Evolutionary conservation across 2,329 filamentous ascomycete genomes (phyloP).

Genomic region (Cadophora sp.): DNA sequence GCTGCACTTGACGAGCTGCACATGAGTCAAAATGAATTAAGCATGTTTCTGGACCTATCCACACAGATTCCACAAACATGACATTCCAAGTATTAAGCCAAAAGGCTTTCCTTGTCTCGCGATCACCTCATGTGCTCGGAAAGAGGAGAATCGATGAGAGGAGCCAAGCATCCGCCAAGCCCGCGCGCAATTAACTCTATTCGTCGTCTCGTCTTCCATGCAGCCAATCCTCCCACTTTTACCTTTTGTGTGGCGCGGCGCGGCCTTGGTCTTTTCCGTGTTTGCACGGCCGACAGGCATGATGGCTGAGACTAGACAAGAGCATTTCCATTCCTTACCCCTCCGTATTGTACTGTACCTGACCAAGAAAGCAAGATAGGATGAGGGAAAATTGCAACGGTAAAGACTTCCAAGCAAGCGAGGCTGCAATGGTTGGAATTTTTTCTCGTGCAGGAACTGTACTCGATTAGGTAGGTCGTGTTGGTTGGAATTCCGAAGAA

Average conservation of each 20-base stretch:
- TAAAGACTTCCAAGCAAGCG: background rate
- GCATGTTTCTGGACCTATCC: background rate
- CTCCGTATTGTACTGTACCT: too few species aligned
- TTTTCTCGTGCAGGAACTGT: background rate
- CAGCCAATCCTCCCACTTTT: background rate
- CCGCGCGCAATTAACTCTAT: slow-evolving; percentile 13
- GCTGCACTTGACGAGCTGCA: slow-evolving; percentile 1
- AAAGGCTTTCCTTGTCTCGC: background rate
- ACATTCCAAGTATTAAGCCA: background rate
- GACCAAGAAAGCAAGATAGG: too few species aligned
- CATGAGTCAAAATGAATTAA: slow-evolving; percentile 8
- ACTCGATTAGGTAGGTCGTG: background rate
- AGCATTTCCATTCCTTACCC: too few species aligned
- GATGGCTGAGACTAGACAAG: background rate
- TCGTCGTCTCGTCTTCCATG: slow-evolving; percentile 10
- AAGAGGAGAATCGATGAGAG: background rate
- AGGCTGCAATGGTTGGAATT: background rate
- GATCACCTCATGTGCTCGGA: background rate
- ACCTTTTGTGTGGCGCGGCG: background rate
- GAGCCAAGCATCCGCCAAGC: slow-evolving; percentile 8
- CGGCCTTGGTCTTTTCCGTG: background rate
- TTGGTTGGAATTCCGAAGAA: background rate
- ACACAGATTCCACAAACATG: background rate
- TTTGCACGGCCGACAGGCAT: background rate
- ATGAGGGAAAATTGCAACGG: too few species aligned